Evolutionary conservation across 2,329 filamentous ascomycete genomes (phyloP).

Genomic region (Lecanicillium sp.): DNA sequence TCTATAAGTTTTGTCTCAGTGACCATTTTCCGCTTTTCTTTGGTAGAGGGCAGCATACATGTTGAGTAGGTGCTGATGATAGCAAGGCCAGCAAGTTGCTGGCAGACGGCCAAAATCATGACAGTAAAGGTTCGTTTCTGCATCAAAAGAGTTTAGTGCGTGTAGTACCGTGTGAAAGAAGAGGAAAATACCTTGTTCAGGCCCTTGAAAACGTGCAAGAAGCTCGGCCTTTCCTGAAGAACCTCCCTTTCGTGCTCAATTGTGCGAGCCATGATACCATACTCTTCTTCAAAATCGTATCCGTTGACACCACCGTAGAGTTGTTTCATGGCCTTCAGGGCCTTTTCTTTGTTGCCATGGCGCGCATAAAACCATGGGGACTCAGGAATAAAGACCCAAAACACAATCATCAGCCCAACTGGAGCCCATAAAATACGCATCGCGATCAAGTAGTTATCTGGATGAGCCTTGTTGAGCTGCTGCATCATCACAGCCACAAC

Average conservation of each 20-base stretch:
- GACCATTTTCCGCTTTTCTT: no score
- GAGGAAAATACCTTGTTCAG: not conserved
- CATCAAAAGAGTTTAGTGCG: not conserved
- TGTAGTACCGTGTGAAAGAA: not conserved
- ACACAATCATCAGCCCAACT: not conserved
- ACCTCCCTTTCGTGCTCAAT: not conserved
- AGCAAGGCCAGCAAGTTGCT: not conserved
- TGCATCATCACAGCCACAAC: not conserved
- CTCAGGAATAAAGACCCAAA: not conserved
- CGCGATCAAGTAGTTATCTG: not conserved
- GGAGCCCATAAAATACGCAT: not conserved
- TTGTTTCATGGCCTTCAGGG: not conserved
- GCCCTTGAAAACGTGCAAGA: not conserved
- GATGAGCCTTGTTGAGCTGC: not conserved
- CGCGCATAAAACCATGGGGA: not conserved
- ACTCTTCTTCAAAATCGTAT: not conserved
- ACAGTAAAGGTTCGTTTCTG: not conserved
- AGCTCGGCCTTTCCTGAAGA: not conserved
- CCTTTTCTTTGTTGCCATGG: not conserved
- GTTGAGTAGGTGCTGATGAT: conserved; percentile 1
- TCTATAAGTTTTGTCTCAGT: not conserved
- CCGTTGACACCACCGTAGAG: not conserved
- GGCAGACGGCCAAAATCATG: not conserved
- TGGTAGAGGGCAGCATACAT: not conserved
- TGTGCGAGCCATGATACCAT: not conserved